Evolutionary conservation across 148 eudicot species (phyloP).

Genomic region (Vaccinium macrocarpon): DNA sequence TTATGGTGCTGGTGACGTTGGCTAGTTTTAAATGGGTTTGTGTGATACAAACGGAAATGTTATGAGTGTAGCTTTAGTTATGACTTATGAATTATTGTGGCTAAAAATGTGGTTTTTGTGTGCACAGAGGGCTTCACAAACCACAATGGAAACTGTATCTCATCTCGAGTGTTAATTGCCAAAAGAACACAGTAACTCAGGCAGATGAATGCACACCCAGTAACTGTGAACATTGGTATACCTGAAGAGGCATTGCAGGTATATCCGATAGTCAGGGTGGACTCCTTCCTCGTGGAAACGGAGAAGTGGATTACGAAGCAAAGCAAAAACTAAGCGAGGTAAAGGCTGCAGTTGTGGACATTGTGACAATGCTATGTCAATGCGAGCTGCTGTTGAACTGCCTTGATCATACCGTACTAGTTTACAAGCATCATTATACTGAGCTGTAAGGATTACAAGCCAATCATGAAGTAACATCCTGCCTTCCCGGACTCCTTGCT

Average conservation of each 20-base stretch:
- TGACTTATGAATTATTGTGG: neutral
- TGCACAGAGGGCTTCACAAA: neutral
- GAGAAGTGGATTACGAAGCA: constrained; percentile 90
- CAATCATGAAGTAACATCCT: constrained; percentile 93
- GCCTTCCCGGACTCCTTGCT: constrained; percentile 94
- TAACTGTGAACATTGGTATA: constrained; percentile 17
- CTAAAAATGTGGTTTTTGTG: neutral
- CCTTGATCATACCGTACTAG: constrained; percentile 54
- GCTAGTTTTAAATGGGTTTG: neutral
- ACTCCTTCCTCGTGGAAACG: constrained; percentile 97
- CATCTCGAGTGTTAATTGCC: neutral
- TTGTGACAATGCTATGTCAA: constrained; percentile 79
- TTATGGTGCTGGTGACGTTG: neutral
- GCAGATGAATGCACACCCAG: neutral
- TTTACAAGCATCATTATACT: constrained; percentile 81
- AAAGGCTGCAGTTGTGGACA: constrained; percentile 91
- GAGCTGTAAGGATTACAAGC: constrained; percentile 95
- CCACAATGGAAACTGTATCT: neutral
- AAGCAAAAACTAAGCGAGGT: constrained; percentile 90
- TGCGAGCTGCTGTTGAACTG: constrained; percentile 41
- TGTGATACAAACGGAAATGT: neutral
- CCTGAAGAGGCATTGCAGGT: constrained; percentile 96
- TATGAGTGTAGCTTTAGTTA: neutral
- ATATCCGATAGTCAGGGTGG: constrained; percentile 95
- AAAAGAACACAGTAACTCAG: neutral